phyloP scores from a whole-genome alignment of 805 yeast species.

The Saccharomycopsis synnaedendra region DNA sequence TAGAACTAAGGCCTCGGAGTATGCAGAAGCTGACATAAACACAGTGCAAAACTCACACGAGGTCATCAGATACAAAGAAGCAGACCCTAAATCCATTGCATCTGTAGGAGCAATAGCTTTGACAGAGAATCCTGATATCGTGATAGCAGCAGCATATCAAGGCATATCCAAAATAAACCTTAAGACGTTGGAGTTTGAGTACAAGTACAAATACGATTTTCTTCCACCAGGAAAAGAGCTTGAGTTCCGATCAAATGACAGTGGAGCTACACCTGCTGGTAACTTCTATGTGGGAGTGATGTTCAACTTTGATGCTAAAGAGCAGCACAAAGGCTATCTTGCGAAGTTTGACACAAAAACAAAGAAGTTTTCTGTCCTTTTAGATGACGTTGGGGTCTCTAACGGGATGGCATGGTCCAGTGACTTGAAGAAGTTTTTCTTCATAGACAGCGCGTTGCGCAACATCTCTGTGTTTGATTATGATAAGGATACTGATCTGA shows the following conservation, averaged over 20 bases:
- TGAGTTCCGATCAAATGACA: constrained; percentile 66
- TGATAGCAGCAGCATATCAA: constrained; percentile 46
- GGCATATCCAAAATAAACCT: constrained; percentile 55
- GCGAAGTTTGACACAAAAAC: constrained; percentile 29
- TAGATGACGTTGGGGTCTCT: constrained; percentile 40
- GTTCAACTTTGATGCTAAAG: constrained; percentile 29
- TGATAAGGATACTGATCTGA: constrained; percentile 25
- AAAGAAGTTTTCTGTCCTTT: constrained; percentile 22
- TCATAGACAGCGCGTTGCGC: constrained; percentile 40
- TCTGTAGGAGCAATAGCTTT: constrained; percentile 62
- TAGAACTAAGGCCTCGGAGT: constrained; percentile 3
- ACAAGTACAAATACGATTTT: constrained; percentile 29
- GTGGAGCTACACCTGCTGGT: constrained; percentile 67
- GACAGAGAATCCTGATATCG: constrained; percentile 37
- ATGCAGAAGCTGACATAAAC: constrained; percentile 9
- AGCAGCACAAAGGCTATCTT: constrained; percentile 43
- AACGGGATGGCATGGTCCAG: constrained; percentile 59
- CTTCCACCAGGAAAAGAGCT: constrained; percentile 20
- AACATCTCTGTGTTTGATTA: constrained; percentile 38
- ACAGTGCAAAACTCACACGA: constrained; percentile 13
- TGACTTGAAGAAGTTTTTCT: constrained; percentile 31
- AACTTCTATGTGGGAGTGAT: constrained; percentile 75
- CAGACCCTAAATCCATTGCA: neutral
- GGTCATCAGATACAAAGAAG: constrained; percentile 11
- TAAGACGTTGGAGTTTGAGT: constrained; percentile 25